phyloP scores from a whole-genome alignment of 2,329 filamentous ascomycete genomes.

The Dichotomopilus funicola region DNA sequence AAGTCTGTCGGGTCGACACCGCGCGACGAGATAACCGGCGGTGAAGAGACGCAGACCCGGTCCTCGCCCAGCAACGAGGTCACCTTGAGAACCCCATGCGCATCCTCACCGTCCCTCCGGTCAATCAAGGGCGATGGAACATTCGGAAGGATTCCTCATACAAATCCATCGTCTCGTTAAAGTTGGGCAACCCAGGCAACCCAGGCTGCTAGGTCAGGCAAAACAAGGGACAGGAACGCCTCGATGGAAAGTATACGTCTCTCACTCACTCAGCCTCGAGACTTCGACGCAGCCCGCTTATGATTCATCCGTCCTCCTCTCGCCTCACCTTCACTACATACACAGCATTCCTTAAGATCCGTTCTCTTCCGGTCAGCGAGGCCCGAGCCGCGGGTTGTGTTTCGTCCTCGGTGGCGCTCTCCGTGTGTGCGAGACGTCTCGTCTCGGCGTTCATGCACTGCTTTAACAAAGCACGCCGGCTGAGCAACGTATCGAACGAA shows the following conservation, averaged over 20 bases:
- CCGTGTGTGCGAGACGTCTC: neutral
- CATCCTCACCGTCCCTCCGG: neutral
- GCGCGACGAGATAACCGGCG: conserved; percentile 12
- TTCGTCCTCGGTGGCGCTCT: neutral
- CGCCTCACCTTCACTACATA: too few relatives aligned
- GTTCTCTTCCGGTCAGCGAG: neutral
- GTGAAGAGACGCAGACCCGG: conserved; percentile 8
- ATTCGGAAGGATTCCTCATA: neutral
- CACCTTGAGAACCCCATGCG: neutral
- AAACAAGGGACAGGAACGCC: too few relatives aligned
- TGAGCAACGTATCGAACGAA: neutral
- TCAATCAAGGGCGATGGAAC: neutral
- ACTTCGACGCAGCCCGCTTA: too few relatives aligned
- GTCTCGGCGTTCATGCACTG: neutral
- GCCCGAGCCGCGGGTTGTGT: conserved; percentile 8
- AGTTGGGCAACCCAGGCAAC: too few relatives aligned
- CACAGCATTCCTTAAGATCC: too few relatives aligned
- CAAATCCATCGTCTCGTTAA: neutral
- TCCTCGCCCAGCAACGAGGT: conserved; percentile 11
- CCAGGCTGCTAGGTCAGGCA: too few relatives aligned
- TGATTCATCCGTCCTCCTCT: too few relatives aligned
- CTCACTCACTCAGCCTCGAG: too few relatives aligned
- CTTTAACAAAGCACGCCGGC: neutral
- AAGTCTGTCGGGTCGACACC: neutral
- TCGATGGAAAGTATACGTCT: too few relatives aligned